Base-by-base conservation (phyloP, 1,284 basidiomycete genomes). In the Xerocomus nothofagi region DNA sequence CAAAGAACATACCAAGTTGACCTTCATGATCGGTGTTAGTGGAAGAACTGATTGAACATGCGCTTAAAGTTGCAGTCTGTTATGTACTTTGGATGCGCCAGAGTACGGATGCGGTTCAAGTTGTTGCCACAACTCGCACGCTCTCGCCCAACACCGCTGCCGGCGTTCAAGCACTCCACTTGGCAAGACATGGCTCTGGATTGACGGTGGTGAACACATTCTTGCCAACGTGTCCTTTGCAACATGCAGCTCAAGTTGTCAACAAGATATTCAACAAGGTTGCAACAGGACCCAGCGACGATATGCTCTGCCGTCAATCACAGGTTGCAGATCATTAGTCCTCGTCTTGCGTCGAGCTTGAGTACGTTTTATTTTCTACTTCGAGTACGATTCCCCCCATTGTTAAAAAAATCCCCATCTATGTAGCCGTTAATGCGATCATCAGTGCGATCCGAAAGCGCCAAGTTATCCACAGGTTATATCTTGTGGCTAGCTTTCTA, bases 391-490 rank as follows among this genome's bases (percentile, higher is more conserved):
- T 33, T 6, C 11, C 3, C 39, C 11, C 4, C 37, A 21, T 11
- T 21, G 8, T 20, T 48, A 14, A n/a, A n/a, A n/a, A n/a, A 49
- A 17, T n/a, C 5, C 18, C 12, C 20, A 2, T 7, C 12, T n/a
- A 17, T 27, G 15, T 41, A 66, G 64, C 50, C 34, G 52, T 64
- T 4, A 55, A 54, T 36, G 39, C 61, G 11, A 65, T 70, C 10
- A 63, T 63, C 40, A 50, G 34, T 37, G 36, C 51, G 26, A 66
- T 70, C 31, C 68, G 63, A 33, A 66, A 60, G 38, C 66, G 64
- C 23, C 55, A 49, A n/a, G 44, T 58, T 26, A 59, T 66, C n/a
- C 66, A 66, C 24, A 67, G 64, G 43, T 42, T 66, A 31, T 60
- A 60, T 49, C 53, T 70, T 33, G 68, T 63, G 9, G 39, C 55